These are phyloP conservation scores for Neofusicoccum kwambonambiense DNA, from an alignment of 2,329 filamentous ascomycete genomes.

Conservation along the genomic window DNA sequence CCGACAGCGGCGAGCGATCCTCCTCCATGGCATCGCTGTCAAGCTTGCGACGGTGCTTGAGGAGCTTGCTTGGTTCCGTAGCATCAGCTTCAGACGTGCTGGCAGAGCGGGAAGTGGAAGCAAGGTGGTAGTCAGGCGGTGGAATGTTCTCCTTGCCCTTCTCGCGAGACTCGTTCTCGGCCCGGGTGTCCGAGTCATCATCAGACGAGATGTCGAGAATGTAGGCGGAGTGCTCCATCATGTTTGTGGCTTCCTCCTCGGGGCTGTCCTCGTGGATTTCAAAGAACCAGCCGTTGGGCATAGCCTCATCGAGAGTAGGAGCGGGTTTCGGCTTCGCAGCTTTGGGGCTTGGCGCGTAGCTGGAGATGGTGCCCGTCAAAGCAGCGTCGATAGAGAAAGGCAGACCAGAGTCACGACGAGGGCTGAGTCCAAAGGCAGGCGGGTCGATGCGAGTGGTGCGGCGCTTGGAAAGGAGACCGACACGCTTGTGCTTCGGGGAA, in stretches of 20 bases:
- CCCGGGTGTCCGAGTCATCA: slow-evolving; percentile 66
- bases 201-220: slow-evolving; percentile 87
- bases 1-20: slow-evolving; percentile 38
- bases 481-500: slow-evolving; percentile 71
- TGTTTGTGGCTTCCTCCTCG: slow-evolving; percentile 86
- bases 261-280: slow-evolving; percentile 91
- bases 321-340: slow-evolving; percentile 30
- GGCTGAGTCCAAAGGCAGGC: slow-evolving; percentile 55
- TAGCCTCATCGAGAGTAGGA: slow-evolving; percentile 57
- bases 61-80: slow-evolving; percentile 29
- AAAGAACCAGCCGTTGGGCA: slow-evolving; percentile 73
- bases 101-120: not conserved
- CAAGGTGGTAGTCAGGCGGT: slow-evolving; percentile 50
- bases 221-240: slow-evolving; percentile 87
- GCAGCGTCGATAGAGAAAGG: slow-evolving; percentile 86
- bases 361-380: slow-evolving; percentile 70
- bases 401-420: slow-evolving; percentile 44
- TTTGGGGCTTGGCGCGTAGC: slow-evolving; percentile 46
- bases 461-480: slow-evolving; percentile 66
- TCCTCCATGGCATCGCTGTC: slow-evolving; percentile 42
- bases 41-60: slow-evolving; percentile 26
- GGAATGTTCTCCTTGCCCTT: slow-evolving; percentile 93
- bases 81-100: slow-evolving; percentile 23
- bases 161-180: slow-evolving; percentile 54
- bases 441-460: slow-evolving; percentile 71